A percentile compares a stretch with the other conserved stretches of the same genome.
phyloP scores from a whole-genome alignment of 305 asterid species.

The Ilex paraguariensis region DNA sequence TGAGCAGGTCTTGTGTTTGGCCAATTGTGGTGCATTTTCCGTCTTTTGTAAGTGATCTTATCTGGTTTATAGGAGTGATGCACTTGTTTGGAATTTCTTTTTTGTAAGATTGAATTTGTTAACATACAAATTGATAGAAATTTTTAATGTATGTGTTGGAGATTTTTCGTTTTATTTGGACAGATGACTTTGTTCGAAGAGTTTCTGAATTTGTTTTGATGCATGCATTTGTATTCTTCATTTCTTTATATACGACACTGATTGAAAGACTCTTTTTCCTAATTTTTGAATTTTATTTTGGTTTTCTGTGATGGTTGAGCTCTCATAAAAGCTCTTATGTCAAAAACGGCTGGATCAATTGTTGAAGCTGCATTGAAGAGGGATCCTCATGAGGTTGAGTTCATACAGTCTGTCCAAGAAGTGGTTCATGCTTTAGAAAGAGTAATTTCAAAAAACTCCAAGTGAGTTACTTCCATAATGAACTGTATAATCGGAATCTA shows the following conservation, averaged over 20 bases:
- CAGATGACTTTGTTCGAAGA: background rate
- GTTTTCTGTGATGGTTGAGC: slow-evolving; percentile 30
- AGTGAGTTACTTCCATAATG: slow-evolving; percentile 36
- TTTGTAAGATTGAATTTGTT: too few relatives aligned
- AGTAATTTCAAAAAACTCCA: slow-evolving; percentile 91
- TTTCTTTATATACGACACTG: background rate
- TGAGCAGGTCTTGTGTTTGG: too few relatives aligned
- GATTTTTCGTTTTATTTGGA: background rate
- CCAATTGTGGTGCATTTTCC: too few relatives aligned
- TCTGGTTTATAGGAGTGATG: too few relatives aligned
- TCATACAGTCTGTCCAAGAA: slow-evolving; percentile 92
- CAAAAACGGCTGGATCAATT: slow-evolving; percentile 97
- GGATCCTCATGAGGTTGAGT: slow-evolving; percentile 95
- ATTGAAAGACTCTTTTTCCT: background rate
- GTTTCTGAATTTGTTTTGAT: background rate
- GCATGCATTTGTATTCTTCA: background rate
- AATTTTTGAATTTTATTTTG: slow-evolving; percentile 7
- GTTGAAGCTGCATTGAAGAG: slow-evolving; percentile 94
- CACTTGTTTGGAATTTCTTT: too few relatives aligned
- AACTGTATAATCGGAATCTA: slow-evolving; percentile 11
- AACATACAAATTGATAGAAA: too few relatives aligned
- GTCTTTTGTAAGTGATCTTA: too few relatives aligned
- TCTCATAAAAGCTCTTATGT: slow-evolving; percentile 76
- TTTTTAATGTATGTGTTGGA: background rate
- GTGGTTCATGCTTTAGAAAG: slow-evolving; percentile 94